Evolutionary conservation across 2,329 filamentous ascomycete species (phyloP).

Genomic region (Eutypella sp.): DNA sequence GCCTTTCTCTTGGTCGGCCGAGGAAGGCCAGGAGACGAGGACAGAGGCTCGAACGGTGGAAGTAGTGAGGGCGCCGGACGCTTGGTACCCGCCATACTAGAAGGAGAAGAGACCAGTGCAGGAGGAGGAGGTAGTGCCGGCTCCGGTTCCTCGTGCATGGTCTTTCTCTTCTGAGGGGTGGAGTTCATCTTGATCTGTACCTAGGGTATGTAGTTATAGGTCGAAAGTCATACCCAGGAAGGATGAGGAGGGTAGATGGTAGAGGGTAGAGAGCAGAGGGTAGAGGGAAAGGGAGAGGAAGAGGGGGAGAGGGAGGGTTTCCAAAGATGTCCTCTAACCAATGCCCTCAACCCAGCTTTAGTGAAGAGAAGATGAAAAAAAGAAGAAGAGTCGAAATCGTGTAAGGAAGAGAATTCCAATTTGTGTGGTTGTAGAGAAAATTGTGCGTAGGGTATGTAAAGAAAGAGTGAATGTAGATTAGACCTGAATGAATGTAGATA

Average conservation of each 20-base stretch:
- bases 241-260: neutral
- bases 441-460: constrained; percentile 16
- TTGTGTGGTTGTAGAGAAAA: constrained; percentile 4
- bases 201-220: no score
- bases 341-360: no score
- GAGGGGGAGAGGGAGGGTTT: no score
- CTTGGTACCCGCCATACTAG: constrained; percentile 46
- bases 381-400: no score
- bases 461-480: constrained; percentile 15
- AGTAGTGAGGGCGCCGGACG: constrained; percentile 63
- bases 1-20: constrained; percentile 65
- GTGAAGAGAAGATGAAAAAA: no score
- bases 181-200: constrained; percentile 23
- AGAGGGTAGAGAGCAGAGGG: neutral
- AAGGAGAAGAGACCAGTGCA: constrained; percentile 10
- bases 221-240: constrained; percentile 17
- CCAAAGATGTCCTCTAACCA: no score
- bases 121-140: constrained; percentile 29
- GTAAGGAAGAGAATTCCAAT: constrained; percentile 1
- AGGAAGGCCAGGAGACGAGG: constrained; percentile 71
- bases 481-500: constrained; percentile 4
- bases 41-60: constrained; percentile 73
- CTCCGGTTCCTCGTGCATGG: constrained; percentile 22
- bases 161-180: constrained; percentile 20
- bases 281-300: neutral